Percentiles rank a stretch among this genome's conserved stretches.
phyloP scores from a whole-genome alignment of 1,139 yeast genomes.

The Saccharomyces hybrid region DNA sequence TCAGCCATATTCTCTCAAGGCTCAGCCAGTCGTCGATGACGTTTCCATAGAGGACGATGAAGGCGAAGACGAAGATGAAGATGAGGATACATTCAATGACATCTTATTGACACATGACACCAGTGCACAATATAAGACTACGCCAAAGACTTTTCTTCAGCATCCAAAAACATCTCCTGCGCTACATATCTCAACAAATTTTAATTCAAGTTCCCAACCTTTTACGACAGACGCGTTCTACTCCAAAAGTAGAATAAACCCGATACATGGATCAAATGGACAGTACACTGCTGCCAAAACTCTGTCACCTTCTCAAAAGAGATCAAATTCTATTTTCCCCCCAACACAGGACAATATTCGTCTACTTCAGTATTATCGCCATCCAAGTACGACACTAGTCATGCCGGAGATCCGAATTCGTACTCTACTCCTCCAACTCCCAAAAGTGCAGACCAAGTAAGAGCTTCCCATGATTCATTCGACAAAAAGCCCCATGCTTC shows the following conservation, averaged over 20 bases:
- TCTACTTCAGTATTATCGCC: not conserved
- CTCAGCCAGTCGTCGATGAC: not conserved
- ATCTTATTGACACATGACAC: not conserved
- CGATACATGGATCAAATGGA: not conserved
- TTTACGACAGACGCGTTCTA: not conserved
- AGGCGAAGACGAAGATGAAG: not conserved
- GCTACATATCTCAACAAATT: not conserved
- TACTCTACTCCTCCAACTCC: slow-evolving; percentile 9
- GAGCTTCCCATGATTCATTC: slow-evolving; percentile 31
- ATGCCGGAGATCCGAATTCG: not conserved
- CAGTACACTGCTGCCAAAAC: not conserved
- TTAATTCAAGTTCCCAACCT: not conserved
- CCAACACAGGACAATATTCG: not conserved
- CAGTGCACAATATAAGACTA: not conserved
- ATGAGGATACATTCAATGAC: not conserved
- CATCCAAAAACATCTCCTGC: not conserved
- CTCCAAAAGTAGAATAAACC: not conserved
- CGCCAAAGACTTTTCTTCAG: not conserved
- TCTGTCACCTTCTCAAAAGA: not conserved
- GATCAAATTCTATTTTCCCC: not conserved
- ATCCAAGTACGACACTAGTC: not conserved
- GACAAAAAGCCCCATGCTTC: not conserved
- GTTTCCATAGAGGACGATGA: not conserved
- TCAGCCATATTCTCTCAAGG: not conserved
- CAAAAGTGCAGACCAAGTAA: slow-evolving; percentile 27